phyloP scores from a whole-genome alignment of 176 grass and related monocot genomes.

The Lolium rigidum region DNA sequence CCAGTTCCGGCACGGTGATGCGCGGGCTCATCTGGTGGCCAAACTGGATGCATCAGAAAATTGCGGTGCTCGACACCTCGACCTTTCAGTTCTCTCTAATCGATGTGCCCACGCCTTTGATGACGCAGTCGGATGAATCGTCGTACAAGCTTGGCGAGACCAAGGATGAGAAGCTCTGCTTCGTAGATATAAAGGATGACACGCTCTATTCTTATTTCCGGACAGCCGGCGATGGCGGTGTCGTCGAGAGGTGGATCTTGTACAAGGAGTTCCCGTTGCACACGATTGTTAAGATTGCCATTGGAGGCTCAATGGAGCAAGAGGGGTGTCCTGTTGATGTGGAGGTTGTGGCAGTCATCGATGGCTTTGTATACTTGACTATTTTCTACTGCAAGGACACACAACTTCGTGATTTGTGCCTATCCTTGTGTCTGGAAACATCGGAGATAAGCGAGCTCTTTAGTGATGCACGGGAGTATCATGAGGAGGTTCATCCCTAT shows the following conservation, averaged over 20 bases:
- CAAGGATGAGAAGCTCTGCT: neutral
- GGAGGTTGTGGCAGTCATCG: neutral
- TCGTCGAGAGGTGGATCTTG: neutral
- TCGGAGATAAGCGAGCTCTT: neutral
- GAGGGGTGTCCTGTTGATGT: neutral
- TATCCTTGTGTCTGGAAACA: neutral
- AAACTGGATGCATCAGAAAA: neutral
- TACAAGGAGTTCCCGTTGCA: neutral
- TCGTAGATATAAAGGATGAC: neutral
- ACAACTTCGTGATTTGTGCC: neutral
- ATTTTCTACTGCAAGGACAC: neutral
- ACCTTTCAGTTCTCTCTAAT: constrained; percentile 2
- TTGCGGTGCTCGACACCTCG: neutral
- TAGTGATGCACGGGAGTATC: neutral
- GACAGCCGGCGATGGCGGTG: neutral
- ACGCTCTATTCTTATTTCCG: neutral
- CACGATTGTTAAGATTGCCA: neutral
- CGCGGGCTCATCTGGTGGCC: neutral
- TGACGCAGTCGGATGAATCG: neutral
- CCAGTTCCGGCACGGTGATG: neutral
- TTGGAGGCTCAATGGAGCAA: neutral
- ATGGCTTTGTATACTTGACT: neutral
- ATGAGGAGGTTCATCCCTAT: neutral
- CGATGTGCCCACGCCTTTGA: neutral
- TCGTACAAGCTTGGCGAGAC: neutral